Percentiles rank a stretch among this genome's conserved stretches.
These are phyloP conservation scores for Fusarium xyrophilum DNA, from an alignment of 2,329 filamentous ascomycete genomes.

Conservation along the genomic window DNA sequence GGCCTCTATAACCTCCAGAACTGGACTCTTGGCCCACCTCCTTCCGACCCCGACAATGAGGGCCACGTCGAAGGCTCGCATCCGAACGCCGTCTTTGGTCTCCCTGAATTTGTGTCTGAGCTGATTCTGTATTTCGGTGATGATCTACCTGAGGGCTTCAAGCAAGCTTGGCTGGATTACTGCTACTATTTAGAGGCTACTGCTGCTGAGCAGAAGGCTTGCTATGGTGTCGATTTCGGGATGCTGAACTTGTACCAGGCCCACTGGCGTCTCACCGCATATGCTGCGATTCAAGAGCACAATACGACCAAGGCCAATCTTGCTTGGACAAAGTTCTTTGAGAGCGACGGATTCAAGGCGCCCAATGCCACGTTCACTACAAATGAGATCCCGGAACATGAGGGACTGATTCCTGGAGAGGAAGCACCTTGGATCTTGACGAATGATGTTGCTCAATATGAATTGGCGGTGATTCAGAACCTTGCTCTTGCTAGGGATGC, in stretches of 20 bases:
- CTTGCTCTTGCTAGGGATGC: constrained; percentile 49
- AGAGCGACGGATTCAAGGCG: constrained; percentile 53
- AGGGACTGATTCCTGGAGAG: constrained; percentile 56
- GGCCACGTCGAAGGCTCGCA: constrained; percentile 62
- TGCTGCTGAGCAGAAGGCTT: constrained; percentile 56
- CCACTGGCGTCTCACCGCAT: constrained; percentile 65
- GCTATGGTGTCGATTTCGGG: constrained; percentile 60
- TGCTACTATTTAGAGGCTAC: constrained; percentile 63
- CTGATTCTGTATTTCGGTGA: constrained; percentile 57
- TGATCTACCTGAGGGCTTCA: constrained; percentile 56
- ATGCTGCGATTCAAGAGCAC: constrained; percentile 52
- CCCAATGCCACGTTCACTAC: constrained; percentile 48
- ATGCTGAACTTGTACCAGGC: constrained; percentile 59
- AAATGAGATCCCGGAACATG: constrained; percentile 51
- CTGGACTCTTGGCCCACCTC: constrained; percentile 59
- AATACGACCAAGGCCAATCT: constrained; percentile 57
- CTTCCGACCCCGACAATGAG: constrained; percentile 58
- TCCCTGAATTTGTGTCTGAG: constrained; percentile 65
- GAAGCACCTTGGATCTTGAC: constrained; percentile 65
- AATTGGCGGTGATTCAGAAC: constrained; percentile 63
- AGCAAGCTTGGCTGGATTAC: constrained; percentile 65
- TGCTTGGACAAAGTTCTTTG: constrained; percentile 63
- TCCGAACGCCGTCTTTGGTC: constrained; percentile 64
- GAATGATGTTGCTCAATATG: constrained; percentile 64
- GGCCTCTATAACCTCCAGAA: constrained; percentile 59